Base-by-base conservation (phyloP, 2,329 filamentous ascomycete genomes). In the Phialophora chinensis region DNA sequence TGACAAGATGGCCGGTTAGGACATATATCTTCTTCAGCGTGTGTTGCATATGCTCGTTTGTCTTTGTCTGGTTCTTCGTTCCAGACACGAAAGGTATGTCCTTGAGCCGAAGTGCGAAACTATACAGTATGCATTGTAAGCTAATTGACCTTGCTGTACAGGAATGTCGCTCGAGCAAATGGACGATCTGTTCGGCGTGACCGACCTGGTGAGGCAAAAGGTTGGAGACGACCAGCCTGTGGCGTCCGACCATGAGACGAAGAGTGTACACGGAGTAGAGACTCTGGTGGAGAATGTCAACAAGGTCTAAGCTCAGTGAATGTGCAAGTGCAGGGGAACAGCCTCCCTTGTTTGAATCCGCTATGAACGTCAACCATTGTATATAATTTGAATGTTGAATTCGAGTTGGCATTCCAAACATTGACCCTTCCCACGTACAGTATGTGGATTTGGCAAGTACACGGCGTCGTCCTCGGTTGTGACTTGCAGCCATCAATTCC, bases 1-100 rank as follows among this genome's bases (percentile, higher is more conserved):
- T 35, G 33, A 35, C 33, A 35, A 2, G 11, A 8, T 35, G 33
- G 33, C 0, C 11, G 85, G 84, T 69, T 69, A 83, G 83, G 31
- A 88, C 88, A 33, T 91, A 90, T 77, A 84, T 91, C 74, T 87
- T 90, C 73, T 91, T 90, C 88, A 64, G 89, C 42, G 58, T 52
- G 8, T 60, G 58, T 11, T 60, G 58, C 33, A 4, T 35, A 2
- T 60, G 58, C 29, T 50, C 58, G 3, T 60, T 60, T 25, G 29
- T 60, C 8, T 60, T 89, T 73, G 86, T 87, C 50, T 90, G 83
- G 81, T 87, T 89, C 79, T 85, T 88, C 69, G 83, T 90, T 23
- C 89, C 89, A 0, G 89, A 91, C 78, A 91, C 89, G 6, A 91
- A 91, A 80, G 88, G 89, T 25, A 70, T 11, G 57, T 50, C 17